A percentile compares a stretch with the other conserved stretches of the same genome.
phyloP scores from a whole-genome alignment of 345 rosid genomes.

The Citropsis articulata region DNA sequence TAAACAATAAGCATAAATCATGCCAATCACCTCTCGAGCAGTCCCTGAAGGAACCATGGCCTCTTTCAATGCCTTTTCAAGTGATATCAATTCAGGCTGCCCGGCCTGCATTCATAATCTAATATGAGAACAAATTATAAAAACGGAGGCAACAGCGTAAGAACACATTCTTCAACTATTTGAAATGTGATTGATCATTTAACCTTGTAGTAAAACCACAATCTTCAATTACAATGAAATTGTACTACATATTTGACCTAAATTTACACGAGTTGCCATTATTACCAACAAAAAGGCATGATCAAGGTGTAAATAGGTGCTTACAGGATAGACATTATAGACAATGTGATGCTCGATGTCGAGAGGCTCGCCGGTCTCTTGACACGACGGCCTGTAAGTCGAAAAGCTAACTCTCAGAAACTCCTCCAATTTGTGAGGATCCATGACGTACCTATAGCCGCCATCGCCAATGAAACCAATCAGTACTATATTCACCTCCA shows the following conservation, averaged over 20 bases:
- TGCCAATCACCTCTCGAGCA: constrained; percentile 73
- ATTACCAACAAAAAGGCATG: background rate
- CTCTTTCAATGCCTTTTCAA: constrained; percentile 82
- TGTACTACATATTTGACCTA: background rate
- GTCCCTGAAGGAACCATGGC: constrained; percentile 83
- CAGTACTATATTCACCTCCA: constrained; percentile 88
- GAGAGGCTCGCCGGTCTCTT: constrained; percentile 87
- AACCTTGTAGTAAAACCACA: background rate
- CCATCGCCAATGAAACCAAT: constrained; percentile 89
- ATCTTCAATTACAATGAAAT: background rate
- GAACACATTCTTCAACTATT: background rate
- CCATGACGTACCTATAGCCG: constrained; percentile 70
- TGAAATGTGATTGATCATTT: background rate
- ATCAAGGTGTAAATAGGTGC: constrained; percentile 23
- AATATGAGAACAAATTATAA: background rate
- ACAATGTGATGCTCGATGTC: constrained; percentile 91
- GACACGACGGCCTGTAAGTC: constrained; percentile 75
- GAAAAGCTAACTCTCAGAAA: constrained; percentile 73
- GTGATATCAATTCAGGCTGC: constrained; percentile 80
- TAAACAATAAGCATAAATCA: constrained; percentile 11
- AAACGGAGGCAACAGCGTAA: background rate
- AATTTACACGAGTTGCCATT: background rate
- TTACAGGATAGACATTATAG: constrained; percentile 76
- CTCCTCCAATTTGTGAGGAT: constrained; percentile 78
- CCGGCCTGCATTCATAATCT: constrained; percentile 54